Percentiles rank a stretch among this genome's conserved stretches.
phyloP scores from a whole-genome alignment of 768 basidiomycete genomes.

The Arthromyces matolae region DNA sequence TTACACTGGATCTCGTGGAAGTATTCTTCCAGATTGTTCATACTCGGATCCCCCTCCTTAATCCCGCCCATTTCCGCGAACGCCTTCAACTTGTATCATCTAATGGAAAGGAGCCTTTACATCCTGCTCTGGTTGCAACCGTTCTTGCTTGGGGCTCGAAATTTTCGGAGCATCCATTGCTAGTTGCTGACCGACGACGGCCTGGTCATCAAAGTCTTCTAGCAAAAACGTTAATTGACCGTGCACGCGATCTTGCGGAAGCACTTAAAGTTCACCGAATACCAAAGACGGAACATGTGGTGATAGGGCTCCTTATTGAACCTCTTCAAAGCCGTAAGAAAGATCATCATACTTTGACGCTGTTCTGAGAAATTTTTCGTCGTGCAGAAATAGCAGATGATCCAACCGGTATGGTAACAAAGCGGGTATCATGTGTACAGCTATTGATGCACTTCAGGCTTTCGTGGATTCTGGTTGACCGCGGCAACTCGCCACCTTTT shows the following conservation, averaged over 20 bases:
- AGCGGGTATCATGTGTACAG: constrained; percentile 2
- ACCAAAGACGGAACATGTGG: constrained; percentile 74
- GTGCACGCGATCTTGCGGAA: constrained; percentile 85
- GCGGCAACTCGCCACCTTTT: constrained; percentile 75
- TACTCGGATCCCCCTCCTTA: constrained; percentile 82
- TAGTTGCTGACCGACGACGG: constrained; percentile 72
- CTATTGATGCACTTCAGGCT: constrained; percentile 44
- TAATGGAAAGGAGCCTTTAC: constrained; percentile 43
- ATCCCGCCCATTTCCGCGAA: constrained; percentile 75
- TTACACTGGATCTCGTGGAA: constrained; percentile 90
- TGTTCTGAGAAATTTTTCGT: constrained; percentile 8
- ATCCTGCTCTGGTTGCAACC: constrained; percentile 78
- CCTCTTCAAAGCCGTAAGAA: constrained; percentile 83
- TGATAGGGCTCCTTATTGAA: constrained; percentile 79
- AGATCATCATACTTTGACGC: constrained; percentile 7
- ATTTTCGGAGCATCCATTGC: constrained; percentile 86
- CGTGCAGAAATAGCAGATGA: constrained; percentile 66
- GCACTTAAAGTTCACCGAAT: constrained; percentile 82
- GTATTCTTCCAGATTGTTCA: constrained; percentile 94
- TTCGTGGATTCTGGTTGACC: constrained; percentile 82
- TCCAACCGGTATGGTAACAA: constrained; percentile 53
- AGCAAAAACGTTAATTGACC: constrained; percentile 72
- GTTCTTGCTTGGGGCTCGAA: constrained; percentile 91
- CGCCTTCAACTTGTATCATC: constrained; percentile 50
- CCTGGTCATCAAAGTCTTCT: constrained; percentile 71